Percentiles rank a stretch among this genome's conserved stretches.
These are phyloP conservation scores for Pseudocercospora ulei DNA, from an alignment of 2,329 filamentous ascomycete species.

Conservation along the genomic window DNA sequence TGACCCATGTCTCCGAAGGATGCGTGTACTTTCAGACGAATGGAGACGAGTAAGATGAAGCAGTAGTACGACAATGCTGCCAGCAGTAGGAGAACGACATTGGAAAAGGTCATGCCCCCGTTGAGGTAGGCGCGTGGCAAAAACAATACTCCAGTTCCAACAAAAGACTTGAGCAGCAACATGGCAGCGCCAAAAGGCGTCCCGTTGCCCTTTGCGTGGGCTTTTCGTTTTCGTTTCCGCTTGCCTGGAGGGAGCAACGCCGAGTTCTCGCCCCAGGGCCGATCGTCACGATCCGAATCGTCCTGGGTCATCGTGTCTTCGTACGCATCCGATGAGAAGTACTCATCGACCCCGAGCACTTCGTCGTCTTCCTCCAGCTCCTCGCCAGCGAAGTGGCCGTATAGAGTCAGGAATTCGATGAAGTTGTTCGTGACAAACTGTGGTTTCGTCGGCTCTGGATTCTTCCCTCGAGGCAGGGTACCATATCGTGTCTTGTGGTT, in stretches of 20 bases:
- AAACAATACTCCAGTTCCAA: constrained; percentile 91
- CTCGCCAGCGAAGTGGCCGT: constrained; percentile 95
- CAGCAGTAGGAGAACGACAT: constrained; percentile 75
- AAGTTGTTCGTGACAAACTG: constrained; percentile 82
- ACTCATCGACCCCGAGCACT: constrained; percentile 73
- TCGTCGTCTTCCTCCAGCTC: constrained; percentile 95
- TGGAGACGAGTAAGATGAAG: constrained; percentile 85
- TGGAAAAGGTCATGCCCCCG: constrained; percentile 95
- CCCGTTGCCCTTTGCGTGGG: constrained; percentile 65
- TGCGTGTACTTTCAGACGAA: constrained; percentile 73
- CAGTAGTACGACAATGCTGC: constrained; percentile 89
- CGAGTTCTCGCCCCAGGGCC: constrained; percentile 79
- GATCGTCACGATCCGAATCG: constrained; percentile 46
- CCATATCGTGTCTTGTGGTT: constrained; percentile 27
- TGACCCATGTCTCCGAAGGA: constrained; percentile 97
- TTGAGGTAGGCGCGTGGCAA: constrained; percentile 87
- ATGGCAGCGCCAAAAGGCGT: constrained; percentile 69
- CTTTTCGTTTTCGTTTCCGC: constrained; percentile 65
- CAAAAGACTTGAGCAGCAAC: constrained; percentile 90
- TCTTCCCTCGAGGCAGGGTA: constrained; percentile 11
- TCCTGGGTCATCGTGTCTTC: constrained; percentile 43
- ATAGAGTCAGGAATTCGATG: constrained; percentile 87
- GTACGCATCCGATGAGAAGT: constrained; percentile 71
- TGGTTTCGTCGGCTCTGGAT: constrained; percentile 36
- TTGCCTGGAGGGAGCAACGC: constrained; percentile 61